These are phyloP conservation scores for Coemansia sp. DNA, from an alignment of 192 early-diverging fungal species.

Conservation along the genomic window DNA sequence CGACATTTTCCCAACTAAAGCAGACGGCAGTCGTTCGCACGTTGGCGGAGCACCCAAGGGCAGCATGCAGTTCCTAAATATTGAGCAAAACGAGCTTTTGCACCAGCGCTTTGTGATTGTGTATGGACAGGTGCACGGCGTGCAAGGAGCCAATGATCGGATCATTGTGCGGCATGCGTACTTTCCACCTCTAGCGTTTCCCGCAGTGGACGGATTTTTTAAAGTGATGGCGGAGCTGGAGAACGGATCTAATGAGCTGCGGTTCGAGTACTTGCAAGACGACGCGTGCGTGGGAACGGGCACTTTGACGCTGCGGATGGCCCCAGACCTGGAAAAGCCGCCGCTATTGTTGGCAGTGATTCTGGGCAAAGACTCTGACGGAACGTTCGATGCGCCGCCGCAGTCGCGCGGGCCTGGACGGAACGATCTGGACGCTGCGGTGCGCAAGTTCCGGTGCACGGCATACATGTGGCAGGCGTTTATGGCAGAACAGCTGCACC, in stretches of 20 bases:
- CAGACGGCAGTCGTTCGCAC: conserved; percentile 16
- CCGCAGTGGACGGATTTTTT: conserved; percentile 58
- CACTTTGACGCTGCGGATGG: conserved; percentile 53
- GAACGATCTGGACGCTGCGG: conserved; percentile 55
- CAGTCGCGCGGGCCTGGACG: conserved; percentile 45
- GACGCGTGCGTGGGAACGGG: conserved; percentile 12
- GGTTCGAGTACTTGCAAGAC: conserved; percentile 49
- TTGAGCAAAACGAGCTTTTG: conserved; percentile 41
- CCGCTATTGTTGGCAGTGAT: conserved; percentile 61
- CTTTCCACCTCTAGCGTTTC: conserved; percentile 58
- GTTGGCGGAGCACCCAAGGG: background rate
- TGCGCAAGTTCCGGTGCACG: conserved; percentile 60
- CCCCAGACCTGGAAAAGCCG: conserved; percentile 57
- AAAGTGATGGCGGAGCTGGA: conserved; percentile 62
- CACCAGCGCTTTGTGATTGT: conserved; percentile 55
- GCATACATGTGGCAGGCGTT: conserved; percentile 76
- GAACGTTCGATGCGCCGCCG: conserved; percentile 61
- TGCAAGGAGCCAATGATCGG: conserved; percentile 27
- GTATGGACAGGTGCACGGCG: conserved; percentile 36
- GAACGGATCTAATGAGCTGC: conserved; percentile 57
- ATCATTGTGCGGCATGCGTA: conserved; percentile 44
- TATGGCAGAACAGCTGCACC: conserved; percentile 66
- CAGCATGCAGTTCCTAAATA: conserved; percentile 38
- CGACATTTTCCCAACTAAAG: conserved; percentile 20
- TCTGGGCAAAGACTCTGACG: conserved; percentile 59